Conservation (phyloP, 225 moss, liverwort and hornwort genomes). For the Pseudoscleropodium purum region DNA sequence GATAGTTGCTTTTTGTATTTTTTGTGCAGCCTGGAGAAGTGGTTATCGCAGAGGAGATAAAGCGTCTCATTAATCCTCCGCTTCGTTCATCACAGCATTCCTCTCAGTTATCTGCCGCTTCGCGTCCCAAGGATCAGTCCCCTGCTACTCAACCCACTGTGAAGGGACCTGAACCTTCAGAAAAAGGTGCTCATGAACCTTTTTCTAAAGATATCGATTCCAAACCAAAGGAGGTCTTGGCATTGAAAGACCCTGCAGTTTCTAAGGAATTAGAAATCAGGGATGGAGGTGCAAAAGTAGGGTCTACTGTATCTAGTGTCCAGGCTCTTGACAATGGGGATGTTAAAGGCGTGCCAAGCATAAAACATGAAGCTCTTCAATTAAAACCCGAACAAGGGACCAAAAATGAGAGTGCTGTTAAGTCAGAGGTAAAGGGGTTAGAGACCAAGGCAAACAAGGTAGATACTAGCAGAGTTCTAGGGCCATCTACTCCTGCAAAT, state of each 20-base stretch:
- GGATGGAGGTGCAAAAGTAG: constrained; percentile 30
- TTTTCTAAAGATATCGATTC: constrained; percentile 4
- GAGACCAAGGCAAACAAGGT: constrained; percentile 19
- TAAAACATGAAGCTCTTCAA: constrained; percentile 18
- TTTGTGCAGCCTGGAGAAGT: constrained; percentile 41
- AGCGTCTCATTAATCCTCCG: constrained; percentile 45
- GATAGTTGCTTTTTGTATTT: neutral
- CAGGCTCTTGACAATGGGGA: constrained; percentile 27
- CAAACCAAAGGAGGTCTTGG: constrained; percentile 13
- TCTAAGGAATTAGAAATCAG: constrained; percentile 16
- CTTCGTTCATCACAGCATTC: constrained; percentile 33
- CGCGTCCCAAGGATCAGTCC: constrained; percentile 26
- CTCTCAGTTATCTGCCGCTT: constrained; percentile 23
- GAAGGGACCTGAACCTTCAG: constrained; percentile 23
- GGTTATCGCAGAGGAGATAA: constrained; percentile 43
- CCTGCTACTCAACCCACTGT: constrained; percentile 2
- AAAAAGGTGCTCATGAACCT: constrained; percentile 9
- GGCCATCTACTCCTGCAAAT: constrained; percentile 17
- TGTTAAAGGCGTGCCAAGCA: constrained; percentile 8
- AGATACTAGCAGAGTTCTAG: constrained; percentile 11
- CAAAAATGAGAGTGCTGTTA: constrained; percentile 22
- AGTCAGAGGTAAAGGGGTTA: constrained; percentile 21
- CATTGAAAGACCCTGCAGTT: constrained; percentile 10
- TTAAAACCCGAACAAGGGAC: constrained; percentile 30
- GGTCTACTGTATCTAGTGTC: neutral